Conservation (phyloP, 202 grass and related monocot genomes). For the Brachypodium distachyon region DNA sequence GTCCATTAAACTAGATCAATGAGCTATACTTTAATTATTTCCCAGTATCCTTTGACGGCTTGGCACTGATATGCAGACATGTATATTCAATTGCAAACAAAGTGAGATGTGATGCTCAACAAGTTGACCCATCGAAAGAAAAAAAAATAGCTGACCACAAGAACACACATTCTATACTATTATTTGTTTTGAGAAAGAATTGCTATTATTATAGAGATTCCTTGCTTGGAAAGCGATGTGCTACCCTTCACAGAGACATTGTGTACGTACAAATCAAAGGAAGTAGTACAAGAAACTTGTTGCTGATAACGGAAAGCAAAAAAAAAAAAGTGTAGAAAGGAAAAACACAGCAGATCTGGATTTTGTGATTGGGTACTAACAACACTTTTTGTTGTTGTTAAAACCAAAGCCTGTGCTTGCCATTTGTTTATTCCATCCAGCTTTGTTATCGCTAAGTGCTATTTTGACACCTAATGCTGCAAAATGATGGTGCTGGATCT, state of each 20-base stretch:
- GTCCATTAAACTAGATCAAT: no score
- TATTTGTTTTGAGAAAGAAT: not conserved
- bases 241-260: not conserved
- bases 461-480: not conserved
- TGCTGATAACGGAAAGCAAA: not conserved
- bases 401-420: not conserved
- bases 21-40: not conserved
- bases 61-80: not conserved
- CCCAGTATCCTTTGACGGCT: not conserved
- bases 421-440: not conserved
- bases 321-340: not conserved
- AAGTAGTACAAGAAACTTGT: not conserved
- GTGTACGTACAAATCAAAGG: not conserved
- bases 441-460: not conserved
- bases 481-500: not conserved
- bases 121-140: not conserved
- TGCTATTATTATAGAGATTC: not conserved
- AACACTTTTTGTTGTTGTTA: not conserved
- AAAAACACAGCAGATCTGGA: not conserved
- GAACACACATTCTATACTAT: not conserved
- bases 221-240: not conserved
- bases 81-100: not conserved
- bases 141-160: not conserved
- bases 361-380: not conserved
- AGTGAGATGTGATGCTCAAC: not conserved